These are phyloP conservation scores for Debaryomyces tyrocola DNA, from an alignment of 805 yeast genomes.

Conservation along the genomic window DNA sequence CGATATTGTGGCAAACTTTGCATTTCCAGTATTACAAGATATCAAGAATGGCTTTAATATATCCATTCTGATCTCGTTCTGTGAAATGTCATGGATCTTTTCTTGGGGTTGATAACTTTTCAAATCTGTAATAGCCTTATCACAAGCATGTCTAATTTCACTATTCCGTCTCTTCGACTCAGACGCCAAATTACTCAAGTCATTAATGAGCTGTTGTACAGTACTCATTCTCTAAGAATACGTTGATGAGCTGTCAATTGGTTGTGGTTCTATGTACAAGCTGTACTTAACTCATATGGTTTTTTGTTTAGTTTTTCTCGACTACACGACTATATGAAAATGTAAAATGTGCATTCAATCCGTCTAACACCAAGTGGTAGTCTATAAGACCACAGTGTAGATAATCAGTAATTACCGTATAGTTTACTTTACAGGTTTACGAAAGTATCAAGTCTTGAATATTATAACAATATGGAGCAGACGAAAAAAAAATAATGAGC, in stretches of 20 bases:
- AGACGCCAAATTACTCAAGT: slow-evolving; percentile 57
- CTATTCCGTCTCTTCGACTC: slow-evolving; percentile 72
- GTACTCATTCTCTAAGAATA: slow-evolving; percentile 20
- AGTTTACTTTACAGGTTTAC: no score
- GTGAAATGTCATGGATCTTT: slow-evolving; percentile 19
- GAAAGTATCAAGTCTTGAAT: no score
- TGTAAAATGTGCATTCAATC: no score
- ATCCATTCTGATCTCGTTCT: slow-evolving; percentile 11
- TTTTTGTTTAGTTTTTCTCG: no score
- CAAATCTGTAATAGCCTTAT: slow-evolving; percentile 17
- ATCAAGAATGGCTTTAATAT: slow-evolving; percentile 59
- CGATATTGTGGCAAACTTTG: slow-evolving; percentile 69
- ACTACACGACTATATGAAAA: no score
- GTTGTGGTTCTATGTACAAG: no score
- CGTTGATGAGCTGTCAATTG: not conserved
- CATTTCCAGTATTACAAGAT: slow-evolving; percentile 73
- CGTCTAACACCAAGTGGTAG: no score
- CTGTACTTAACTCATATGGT: no score
- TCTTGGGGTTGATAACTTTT: slow-evolving; percentile 4
- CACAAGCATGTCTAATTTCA: slow-evolving; percentile 58
- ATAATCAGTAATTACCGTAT: no score
- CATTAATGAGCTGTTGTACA: slow-evolving; percentile 51
- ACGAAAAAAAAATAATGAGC: no score
- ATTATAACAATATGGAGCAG: no score
- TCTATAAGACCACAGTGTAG: no score